These are phyloP conservation scores for Alternaria arbusti DNA, from an alignment of 2,329 filamentous ascomycete genomes.

Conservation along the genomic window DNA sequence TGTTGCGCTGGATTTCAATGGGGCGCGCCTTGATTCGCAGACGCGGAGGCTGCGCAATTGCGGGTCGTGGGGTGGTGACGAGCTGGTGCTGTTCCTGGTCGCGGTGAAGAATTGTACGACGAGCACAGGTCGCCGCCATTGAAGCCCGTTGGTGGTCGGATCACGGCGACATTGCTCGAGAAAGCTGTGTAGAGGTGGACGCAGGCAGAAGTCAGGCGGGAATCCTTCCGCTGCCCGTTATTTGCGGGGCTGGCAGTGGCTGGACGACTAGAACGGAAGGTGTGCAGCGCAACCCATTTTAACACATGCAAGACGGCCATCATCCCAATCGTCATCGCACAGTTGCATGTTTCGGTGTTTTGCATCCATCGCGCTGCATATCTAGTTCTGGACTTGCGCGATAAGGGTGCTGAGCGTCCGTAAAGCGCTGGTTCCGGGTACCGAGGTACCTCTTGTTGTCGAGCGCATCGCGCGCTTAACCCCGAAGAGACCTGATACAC, in stretches of 20 bases:
- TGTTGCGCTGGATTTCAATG: conserved; percentile 6
- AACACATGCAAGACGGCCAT: conserved; percentile 1
- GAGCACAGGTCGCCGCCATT: conserved; percentile 11
- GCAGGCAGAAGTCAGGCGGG: conserved; percentile 15
- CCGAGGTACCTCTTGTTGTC: not conserved
- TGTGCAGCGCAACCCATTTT: conserved; percentile 9
- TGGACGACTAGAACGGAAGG: conserved; percentile 13
- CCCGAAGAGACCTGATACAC: not conserved
- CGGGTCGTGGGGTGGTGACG: conserved; percentile 2
- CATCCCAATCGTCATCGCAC: not conserved
- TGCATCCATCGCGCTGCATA: not conserved
- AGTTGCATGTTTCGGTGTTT: not conserved
- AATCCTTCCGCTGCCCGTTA: conserved; percentile 17
- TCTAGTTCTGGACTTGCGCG: not conserved
- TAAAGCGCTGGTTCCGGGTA: not conserved
- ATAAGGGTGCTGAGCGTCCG: not conserved
- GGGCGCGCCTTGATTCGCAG: conserved; percentile 9
- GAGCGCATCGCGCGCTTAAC: not conserved
- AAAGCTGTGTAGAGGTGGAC: conserved; percentile 2
- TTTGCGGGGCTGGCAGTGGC: conserved; percentile 18
- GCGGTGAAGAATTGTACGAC: conserved; percentile 7
- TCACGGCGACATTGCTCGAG: conserved; percentile 11
- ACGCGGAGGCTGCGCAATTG: not conserved
- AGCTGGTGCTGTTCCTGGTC: conserved; percentile 1
- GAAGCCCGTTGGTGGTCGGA: conserved; percentile 7